Percentiles rank a stretch among this genome's conserved stretches.
Conservation (phyloP, 129 eudicot species). For the Flaveria bidentis region DNA sequence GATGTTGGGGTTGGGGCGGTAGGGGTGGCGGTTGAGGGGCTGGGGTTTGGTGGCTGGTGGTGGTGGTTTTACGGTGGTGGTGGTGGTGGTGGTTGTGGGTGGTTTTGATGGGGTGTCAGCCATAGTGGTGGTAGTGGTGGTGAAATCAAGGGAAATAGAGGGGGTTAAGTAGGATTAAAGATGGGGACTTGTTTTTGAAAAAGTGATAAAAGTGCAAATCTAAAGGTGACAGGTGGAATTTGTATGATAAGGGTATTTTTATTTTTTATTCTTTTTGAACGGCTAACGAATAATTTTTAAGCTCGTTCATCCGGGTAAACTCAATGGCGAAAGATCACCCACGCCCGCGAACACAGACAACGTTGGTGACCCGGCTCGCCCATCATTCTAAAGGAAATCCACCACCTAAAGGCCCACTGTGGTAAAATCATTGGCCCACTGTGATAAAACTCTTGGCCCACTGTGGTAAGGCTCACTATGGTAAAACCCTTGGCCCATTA, state of each 20-base stretch:
- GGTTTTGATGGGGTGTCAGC: slow-evolving; percentile 65
- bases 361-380: no score
- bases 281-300: no score
- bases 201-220: slow-evolving; percentile 28
- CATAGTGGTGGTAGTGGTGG: slow-evolving; percentile 42
- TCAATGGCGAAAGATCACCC: no score
- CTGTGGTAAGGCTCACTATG: no score
- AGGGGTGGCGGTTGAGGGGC: slow-evolving; percentile 42
- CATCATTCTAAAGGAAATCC: no score
- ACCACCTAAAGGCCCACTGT: no score
- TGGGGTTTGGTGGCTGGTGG: slow-evolving; percentile 23
- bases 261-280: no score
- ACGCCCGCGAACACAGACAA: no score
- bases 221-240: slow-evolving; percentile 32
- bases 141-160: slow-evolving; percentile 30
- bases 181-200: slow-evolving; percentile 17
- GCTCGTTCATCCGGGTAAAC: no score
- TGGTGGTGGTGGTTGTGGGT: slow-evolving; percentile 2
- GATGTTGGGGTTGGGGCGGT: slow-evolving; percentile 58
- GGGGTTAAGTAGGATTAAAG: slow-evolving; percentile 27
- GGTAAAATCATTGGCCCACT: no score
- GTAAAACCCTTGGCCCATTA: no score
- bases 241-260: not conserved
- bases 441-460: no score
- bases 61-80: slow-evolving; percentile 31